Base-by-base conservation (phyloP, 768 basidiomycete genomes). In the Omphalotus guepiniiformis region DNA sequence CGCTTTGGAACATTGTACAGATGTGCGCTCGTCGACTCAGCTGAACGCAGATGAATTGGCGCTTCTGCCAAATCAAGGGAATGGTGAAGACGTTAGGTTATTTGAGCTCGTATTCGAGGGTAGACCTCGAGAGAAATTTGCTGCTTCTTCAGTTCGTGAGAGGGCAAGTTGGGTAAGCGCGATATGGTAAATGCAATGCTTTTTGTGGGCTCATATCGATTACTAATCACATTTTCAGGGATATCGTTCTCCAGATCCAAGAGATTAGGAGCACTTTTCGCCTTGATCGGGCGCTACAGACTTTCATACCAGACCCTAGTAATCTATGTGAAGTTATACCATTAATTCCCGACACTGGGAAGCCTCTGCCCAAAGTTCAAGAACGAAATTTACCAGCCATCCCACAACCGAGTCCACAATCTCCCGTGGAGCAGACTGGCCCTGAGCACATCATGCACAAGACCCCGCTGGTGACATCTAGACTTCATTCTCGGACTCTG, bases 121-220 rank as follows among this genome's bases (percentile, higher is more conserved):
- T 12, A 62, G 68, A 19, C 63, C 62, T 3, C 68, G 63, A 44
- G 82, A 86, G 57, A 77, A 70, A 46, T 86, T 89, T 59, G 85
- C 83, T 0, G 79, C 77, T 2, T 60, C 67, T 8, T 79, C 79
- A 18, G 74, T 79, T 22, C 71, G 75, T 49, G 83, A 85, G 47
- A 70, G 87, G 42, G 85, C 84, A 3, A 74, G 73, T 7, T 89
- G 87, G 87, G 74, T 89, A 41, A 83, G 82, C 55, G 76, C 81
- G 3, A 78, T 88, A 39, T 89, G 87, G 87, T 86, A 60, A 57
- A 71, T 59, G 19, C 23, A 26, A 39, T 44, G 22, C 40, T 27
- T 39, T 13, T 39, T 9, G 7, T 6, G 5, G 46, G 44, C 8
- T 18, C 29, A 26, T 38, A n/a, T 32, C 47, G 35, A 18, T 36